phyloP scores from a whole-genome alignment of 805 yeast genomes.

The Spathaspora passalidarum region DNA sequence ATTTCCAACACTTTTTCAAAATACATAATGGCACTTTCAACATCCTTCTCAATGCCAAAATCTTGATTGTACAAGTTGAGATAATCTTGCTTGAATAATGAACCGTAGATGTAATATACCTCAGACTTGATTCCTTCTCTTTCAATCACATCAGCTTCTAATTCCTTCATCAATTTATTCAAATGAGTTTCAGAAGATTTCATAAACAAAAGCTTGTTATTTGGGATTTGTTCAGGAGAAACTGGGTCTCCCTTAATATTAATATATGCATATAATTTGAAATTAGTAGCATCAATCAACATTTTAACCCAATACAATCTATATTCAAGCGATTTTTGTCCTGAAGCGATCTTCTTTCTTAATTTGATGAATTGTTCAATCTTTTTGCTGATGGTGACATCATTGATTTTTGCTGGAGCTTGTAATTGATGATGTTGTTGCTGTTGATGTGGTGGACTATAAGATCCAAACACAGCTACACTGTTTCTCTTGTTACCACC shows the following conservation, averaged over 20 bases:
- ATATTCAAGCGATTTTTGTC: slow-evolving; percentile 40
- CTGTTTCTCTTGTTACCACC: slow-evolving; percentile 7
- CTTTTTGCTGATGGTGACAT: slow-evolving; percentile 25
- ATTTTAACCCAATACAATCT: slow-evolving; percentile 42
- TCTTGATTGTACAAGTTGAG: slow-evolving; percentile 29
- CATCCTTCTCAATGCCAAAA: slow-evolving; percentile 30
- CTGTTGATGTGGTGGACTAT: slow-evolving; percentile 4
- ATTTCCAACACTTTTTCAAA: slow-evolving; percentile 30
- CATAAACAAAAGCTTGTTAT: slow-evolving; percentile 33
- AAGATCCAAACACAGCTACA: slow-evolving; percentile 10
- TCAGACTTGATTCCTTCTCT: slow-evolving; percentile 21
- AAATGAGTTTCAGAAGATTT: slow-evolving; percentile 39
- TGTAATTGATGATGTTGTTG: not conserved
- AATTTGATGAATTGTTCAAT: slow-evolving; percentile 33
- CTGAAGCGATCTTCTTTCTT: slow-evolving; percentile 35
- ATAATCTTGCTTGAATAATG: slow-evolving; percentile 36
- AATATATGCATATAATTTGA: slow-evolving; percentile 36
- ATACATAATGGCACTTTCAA: slow-evolving; percentile 26
- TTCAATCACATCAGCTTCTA: slow-evolving; percentile 17
- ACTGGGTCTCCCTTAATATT: slow-evolving; percentile 41
- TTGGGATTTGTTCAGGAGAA: slow-evolving; percentile 23
- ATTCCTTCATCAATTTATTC: slow-evolving; percentile 32
- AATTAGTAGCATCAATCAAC: slow-evolving; percentile 38
- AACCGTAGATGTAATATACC: slow-evolving; percentile 35
- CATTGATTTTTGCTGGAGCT: slow-evolving; percentile 14